These are phyloP conservation scores for Colletotrichum tofieldiae DNA, from an alignment of 2,329 filamentous ascomycete genomes.

Conservation along the genomic window DNA sequence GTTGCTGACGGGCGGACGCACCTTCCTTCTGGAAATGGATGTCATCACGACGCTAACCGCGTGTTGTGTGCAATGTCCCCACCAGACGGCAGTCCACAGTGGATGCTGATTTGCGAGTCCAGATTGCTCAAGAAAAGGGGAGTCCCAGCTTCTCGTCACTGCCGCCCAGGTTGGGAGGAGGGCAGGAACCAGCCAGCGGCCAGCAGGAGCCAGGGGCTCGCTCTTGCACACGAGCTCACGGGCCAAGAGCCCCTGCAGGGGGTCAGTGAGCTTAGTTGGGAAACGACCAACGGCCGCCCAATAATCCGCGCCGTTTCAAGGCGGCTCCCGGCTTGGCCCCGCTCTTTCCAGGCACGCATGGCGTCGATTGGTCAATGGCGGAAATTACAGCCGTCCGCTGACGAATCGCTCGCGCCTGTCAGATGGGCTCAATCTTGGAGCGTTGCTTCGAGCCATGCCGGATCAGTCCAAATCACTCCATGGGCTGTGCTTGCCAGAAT, in stretches of 20 bases:
- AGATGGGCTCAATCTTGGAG: slow-evolving; percentile 38
- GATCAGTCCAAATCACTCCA: slow-evolving; percentile 20
- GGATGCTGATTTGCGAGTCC: slow-evolving; percentile 39
- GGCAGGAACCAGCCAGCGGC: not conserved
- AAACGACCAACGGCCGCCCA: slow-evolving; percentile 39
- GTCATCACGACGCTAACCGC: slow-evolving; percentile 38
- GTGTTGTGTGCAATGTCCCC: slow-evolving; percentile 14
- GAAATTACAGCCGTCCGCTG: slow-evolving; percentile 41
- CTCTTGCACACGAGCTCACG: slow-evolving; percentile 33
- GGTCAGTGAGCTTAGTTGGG: slow-evolving; percentile 37
- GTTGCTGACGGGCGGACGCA: slow-evolving; percentile 12
- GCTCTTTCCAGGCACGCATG: slow-evolving; percentile 1
- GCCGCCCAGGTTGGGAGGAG: slow-evolving; percentile 5
- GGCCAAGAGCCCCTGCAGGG: slow-evolving; percentile 32
- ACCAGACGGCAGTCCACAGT: slow-evolving; percentile 2
- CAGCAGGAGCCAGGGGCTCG: slow-evolving; percentile 11
- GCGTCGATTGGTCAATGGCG: slow-evolving; percentile 29
- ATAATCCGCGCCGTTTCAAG: slow-evolving; percentile 34
- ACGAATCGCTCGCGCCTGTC: slow-evolving; percentile 41
- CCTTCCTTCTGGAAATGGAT: slow-evolving; percentile 38
- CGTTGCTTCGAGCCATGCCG: slow-evolving; percentile 19
- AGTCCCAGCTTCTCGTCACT: slow-evolving; percentile 18
- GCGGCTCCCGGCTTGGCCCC: slow-evolving; percentile 3
- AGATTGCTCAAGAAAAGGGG: slow-evolving; percentile 40
- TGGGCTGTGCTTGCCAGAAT: slow-evolving; percentile 41